These are phyloP conservation scores for Cercospora sesami DNA, from an alignment of 2,329 filamentous ascomycete genomes.

Conservation along the genomic window DNA sequence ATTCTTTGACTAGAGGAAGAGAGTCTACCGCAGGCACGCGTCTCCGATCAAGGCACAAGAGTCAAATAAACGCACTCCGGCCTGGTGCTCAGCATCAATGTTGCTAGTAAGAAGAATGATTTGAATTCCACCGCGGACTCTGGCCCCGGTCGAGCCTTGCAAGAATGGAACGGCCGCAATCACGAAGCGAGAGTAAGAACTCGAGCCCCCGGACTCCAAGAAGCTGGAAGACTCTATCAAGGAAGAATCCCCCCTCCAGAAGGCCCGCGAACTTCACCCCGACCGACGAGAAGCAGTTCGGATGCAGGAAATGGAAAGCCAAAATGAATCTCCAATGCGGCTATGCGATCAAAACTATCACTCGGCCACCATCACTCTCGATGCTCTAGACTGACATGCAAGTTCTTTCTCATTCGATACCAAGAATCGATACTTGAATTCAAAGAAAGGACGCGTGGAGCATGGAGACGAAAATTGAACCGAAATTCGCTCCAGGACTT, in stretches of 20 bases:
- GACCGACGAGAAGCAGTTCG: not conserved
- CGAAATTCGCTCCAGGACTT: not conserved
- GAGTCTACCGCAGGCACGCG: too few species aligned
- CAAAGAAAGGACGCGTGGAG: not conserved
- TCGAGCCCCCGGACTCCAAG: not conserved
- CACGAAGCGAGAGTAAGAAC: not conserved
- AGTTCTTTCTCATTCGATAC: not conserved
- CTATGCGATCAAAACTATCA: not conserved
- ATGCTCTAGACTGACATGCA: not conserved
- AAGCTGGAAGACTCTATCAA: not conserved
- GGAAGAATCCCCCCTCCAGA: not conserved
- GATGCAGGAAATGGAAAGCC: not conserved
- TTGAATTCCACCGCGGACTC: too few species aligned
- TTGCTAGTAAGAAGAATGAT: too few species aligned
- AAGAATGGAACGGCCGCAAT: not conserved
- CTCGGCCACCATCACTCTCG: not conserved
- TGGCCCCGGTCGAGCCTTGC: not conserved
- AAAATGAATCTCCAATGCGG: not conserved
- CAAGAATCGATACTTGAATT: conserved; percentile 9
- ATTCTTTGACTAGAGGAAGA: too few species aligned
- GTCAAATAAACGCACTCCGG: too few species aligned
- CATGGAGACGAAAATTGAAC: not conserved
- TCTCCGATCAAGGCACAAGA: not conserved
- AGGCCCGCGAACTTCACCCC: not conserved
- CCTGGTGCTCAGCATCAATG: too few species aligned